Base-by-base conservation (phyloP, 1,284 basidiomycete genomes). In the Cerioporus squamosus region DNA sequence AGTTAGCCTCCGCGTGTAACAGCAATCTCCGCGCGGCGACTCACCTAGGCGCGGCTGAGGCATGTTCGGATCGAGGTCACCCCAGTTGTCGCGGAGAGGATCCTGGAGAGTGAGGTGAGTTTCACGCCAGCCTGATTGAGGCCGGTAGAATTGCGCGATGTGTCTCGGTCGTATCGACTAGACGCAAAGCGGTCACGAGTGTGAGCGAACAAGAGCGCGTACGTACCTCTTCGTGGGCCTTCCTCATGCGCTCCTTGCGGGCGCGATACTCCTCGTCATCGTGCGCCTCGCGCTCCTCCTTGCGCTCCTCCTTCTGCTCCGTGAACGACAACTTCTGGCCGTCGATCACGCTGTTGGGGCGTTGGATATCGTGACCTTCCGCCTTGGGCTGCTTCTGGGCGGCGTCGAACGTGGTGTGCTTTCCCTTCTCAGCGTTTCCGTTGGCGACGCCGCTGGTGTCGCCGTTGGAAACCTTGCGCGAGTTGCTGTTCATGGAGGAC, bases 71-170 rank as follows among this genome's bases (percentile, higher is more conserved):
- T 84, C 83, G 2, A 85, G 74, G 69, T 84, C 81, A 55, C 87
- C 88, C 72, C 88, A 90, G 73, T 84, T 84, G 60, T 85, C 82
- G 24, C 76, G 74, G 4, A 87, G 80, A 64, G 83, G 81, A 71
- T 89, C 87, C 77, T 82, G 55, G 15, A 31, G 12, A 20, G 18
- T 15, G 9, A 18, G 8, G 15, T 15, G 29, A 15, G 18, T 45
- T 29, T 29, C 9, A 9, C 5, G 26, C 26, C 26, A 9, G 26
- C 6, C 9, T 29, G 26, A 29, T 9, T 6, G 6, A 9, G 26
- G 26, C 6, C 9, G 6, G 26, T 29, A 29, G 26, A 29, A 29
- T 29, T 29, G 26, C 5, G 6, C 6, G 26, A 5, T 29, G 9
- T 29, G 26, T 29, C 26, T 5, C 26, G 26, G 26, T 5, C 26